These are phyloP conservation scores for Suillus subluteus DNA, from an alignment of 768 basidiomycete species.

Conservation along the genomic window DNA sequence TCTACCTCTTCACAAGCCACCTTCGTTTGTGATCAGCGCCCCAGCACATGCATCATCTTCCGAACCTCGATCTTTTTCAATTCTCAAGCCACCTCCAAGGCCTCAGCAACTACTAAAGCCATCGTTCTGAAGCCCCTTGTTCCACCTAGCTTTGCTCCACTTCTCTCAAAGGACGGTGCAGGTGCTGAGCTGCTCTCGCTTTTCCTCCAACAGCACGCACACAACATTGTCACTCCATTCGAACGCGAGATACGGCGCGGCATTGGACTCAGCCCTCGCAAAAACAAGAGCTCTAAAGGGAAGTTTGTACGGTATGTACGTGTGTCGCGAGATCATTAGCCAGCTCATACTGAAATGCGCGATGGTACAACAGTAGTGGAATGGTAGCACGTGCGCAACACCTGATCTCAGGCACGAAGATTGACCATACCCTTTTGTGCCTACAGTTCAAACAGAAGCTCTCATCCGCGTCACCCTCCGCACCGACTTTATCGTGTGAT, in stretches of 20 bases:
- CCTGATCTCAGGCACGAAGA: conserved; percentile 46
- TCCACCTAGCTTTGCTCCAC: conserved; percentile 32
- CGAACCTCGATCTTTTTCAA: background rate
- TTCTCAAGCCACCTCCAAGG: conserved; percentile 28
- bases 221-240: conserved; percentile 38
- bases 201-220: conserved; percentile 48
- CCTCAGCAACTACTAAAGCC: conserved; percentile 21
- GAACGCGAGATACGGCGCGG: conserved; percentile 50
- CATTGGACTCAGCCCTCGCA: conserved; percentile 61
- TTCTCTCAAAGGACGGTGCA: conserved; percentile 44
- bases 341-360: conserved; percentile 5
- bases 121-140: conserved; percentile 29
- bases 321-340: background rate
- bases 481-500: conserved; percentile 32
- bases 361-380: conserved; percentile 47
- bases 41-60: background rate
- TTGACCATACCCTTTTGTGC: conserved; percentile 55
- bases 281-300: conserved; percentile 45
- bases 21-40: conserved; percentile 14
- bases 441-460: conserved; percentile 48
- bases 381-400: conserved; percentile 53
- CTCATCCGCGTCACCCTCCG: conserved; percentile 28
- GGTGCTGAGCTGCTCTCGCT: conserved; percentile 56
- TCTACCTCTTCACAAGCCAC: conserved; percentile 14
- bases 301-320: conserved; percentile 52